Base-by-base conservation (phyloP, 2,329 filamentous ascomycete genomes). In the Alternaria metachromatica region DNA sequence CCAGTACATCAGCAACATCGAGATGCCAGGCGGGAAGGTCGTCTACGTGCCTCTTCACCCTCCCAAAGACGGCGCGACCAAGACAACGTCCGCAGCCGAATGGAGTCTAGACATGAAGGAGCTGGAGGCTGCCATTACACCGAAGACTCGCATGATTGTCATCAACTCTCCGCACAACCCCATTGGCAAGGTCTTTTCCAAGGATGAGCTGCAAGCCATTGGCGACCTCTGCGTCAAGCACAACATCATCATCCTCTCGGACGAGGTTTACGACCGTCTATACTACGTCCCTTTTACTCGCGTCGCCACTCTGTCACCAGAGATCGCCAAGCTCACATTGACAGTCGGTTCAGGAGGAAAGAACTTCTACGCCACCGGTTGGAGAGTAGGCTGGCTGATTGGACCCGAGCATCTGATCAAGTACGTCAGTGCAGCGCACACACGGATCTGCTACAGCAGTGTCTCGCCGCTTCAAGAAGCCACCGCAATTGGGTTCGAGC, bases 1-100 rank as follows among this genome's bases (percentile, higher is more conserved):
- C 82, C 96, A 99, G 89, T 97, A 98, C 80, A 97, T 99, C 71
- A 94, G 91, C 84, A 99, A 99, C 82, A 98, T 99, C 68, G 92
- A 97, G 81, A 98, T 99, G 94, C 90, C 96, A 1, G 96, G 96
- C 55, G 96, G 96, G 70, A 96, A 91, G 78, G 93, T 98, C 68
- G 91, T 95, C 72, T 98, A 97, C 78, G 95, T 98, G 23, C 94
- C 96, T n/a, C 85, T 99, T 78, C 92, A 96, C 66, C 95, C 96
- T 26, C 96, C 96, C 10, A 86, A 87, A 67, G 89, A 93, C 49
- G 96, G 96, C 55, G 91, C 89, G 5, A 88, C 86, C 43, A 88
- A 90, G 80, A 97, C 92, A 0, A 93, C 93, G 0, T 94, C 93
- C 6, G 94, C 96, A 1, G 89, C 88, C 4, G 92, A 97, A 72